phyloP scores from a whole-genome alignment of 495 filamentous ascomycete species.

The Lepidopterella palustris region DNA sequence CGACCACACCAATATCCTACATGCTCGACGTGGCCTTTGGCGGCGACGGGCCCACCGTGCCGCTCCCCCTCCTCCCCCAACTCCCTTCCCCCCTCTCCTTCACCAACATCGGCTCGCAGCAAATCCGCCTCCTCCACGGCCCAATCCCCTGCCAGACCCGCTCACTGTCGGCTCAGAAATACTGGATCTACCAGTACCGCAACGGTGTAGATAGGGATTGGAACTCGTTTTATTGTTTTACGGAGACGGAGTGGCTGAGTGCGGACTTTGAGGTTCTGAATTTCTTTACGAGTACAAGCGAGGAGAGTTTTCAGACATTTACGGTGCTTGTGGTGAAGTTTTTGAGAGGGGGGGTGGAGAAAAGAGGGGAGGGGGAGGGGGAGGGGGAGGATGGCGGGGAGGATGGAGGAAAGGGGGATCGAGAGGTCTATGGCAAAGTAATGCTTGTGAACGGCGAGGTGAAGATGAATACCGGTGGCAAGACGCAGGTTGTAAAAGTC shows the following conservation, averaged over 20 bases:
- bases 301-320: slow-evolving; percentile 9
- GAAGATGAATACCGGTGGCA: slow-evolving; percentile 25
- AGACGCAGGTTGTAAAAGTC: slow-evolving; percentile 18
- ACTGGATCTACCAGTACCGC: slow-evolving; percentile 30
- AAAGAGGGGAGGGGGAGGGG: background rate
- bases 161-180: slow-evolving; percentile 4
- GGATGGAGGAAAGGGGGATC: slow-evolving; percentile 1
- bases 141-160: slow-evolving; percentile 21
- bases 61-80: slow-evolving; percentile 15
- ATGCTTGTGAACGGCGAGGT: slow-evolving; percentile 25
- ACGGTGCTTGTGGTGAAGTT: slow-evolving; percentile 22
- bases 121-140: slow-evolving; percentile 23
- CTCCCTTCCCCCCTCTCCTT: background rate
- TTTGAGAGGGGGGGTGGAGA: slow-evolving; percentile 9
- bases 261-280: slow-evolving; percentile 21
- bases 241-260: slow-evolving; percentile 23
- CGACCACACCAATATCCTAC: slow-evolving; percentile 18
- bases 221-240: slow-evolving; percentile 26
- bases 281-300: slow-evolving; percentile 14
- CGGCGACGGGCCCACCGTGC: slow-evolving; percentile 53
- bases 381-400: slow-evolving; percentile 5
- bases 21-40: slow-evolving; percentile 74
- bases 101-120: slow-evolving; percentile 24
- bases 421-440: slow-evolving; percentile 22
- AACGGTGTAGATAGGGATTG: slow-evolving; percentile 10